Base-by-base conservation (phyloP, 2,329 filamentous ascomycete genomes). In the Fusarium sp. region DNA sequence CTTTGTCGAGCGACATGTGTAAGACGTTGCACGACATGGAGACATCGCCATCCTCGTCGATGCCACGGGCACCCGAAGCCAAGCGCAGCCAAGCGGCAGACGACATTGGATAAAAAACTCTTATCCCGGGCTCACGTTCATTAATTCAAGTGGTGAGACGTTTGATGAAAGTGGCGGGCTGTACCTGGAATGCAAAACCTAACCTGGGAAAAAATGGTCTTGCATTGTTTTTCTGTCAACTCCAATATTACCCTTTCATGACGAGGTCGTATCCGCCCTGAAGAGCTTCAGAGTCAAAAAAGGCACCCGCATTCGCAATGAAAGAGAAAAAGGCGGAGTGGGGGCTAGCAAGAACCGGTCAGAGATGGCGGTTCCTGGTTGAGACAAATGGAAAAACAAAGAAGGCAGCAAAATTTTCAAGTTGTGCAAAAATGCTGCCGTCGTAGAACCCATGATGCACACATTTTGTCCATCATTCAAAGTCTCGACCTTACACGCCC, bases 401-500 rank as follows among this genome's bases (percentile, higher is more conserved):
- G 61, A 70, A 47, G 43, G 35, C 35, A 37, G 7, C 27, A 32
- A 37, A 38, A 60, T 57, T 61, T 25, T 27, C 35, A 22, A 65
- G 59, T 71, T 70, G 71, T 74, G 71, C 68, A 72, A 72, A 38
- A 38, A 66, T 69, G 68, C 32, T 38, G 68, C 69, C 56, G 45
- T 58, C 63, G 45, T 40, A 43, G 71, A 72, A 72, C 64, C 64
- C 71, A 69, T 66, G 33, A 69, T 74, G 63, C 20, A 60, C 56
- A 52, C 30, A 33, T 45, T 58, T 57, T 57, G 17, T 37, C 20
- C 60, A 27, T 32, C 59, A 43, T 43, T 45, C 20, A 20, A 15
- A 52, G 43, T 37, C 32, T 35, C 32, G 22, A 37, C 15, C 54
- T 32, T 32, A 32, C 30, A 32, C 30, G 30, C 30, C 30, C 40